These are phyloP conservation scores for Amoebophrya sp. DNA, from an alignment of 169 alveolate genomes.

Conservation along the genomic window DNA sequence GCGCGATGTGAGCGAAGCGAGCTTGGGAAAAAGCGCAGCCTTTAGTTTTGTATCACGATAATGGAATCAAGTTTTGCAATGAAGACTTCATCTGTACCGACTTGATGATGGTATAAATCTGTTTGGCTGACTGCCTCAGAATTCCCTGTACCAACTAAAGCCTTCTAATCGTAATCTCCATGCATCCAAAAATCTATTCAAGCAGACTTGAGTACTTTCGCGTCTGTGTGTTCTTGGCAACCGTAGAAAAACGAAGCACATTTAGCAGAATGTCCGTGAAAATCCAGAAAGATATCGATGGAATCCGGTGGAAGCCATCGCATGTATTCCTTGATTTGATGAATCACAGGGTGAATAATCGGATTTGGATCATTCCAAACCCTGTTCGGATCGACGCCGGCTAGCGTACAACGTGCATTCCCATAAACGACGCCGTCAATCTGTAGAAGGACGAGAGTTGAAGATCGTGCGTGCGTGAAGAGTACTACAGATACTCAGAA, in stretches of 20 bases:
- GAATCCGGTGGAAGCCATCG: conserved; percentile 38
- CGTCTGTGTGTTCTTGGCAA: not conserved
- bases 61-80: not conserved
- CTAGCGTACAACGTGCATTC: conserved; percentile 41
- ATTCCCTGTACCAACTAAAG: conserved; percentile 32
- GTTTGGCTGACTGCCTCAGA: not conserved
- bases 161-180: conserved; percentile 30
- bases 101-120: not conserved
- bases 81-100: not conserved
- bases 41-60: conserved; percentile 26
- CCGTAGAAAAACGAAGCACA: not conserved
- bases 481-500: too few relatives aligned
- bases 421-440: conserved; percentile 49
- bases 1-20: conserved; percentile 17
- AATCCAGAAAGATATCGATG: conserved; percentile 43
- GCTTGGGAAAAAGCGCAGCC: conserved; percentile 39
- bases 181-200: not conserved
- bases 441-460: conserved; percentile 30
- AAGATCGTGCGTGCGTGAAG: not conserved
- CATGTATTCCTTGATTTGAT: conserved; percentile 40
- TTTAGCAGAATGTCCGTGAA: conserved; percentile 44
- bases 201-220: not conserved
- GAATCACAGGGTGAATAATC: conserved; percentile 42
- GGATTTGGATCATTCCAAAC: conserved; percentile 38
- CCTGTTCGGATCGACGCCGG: conserved; percentile 46